These are phyloP conservation scores for Bisporella sp. DNA, from an alignment of 2,329 filamentous ascomycete genomes.

Conservation along the genomic window DNA sequence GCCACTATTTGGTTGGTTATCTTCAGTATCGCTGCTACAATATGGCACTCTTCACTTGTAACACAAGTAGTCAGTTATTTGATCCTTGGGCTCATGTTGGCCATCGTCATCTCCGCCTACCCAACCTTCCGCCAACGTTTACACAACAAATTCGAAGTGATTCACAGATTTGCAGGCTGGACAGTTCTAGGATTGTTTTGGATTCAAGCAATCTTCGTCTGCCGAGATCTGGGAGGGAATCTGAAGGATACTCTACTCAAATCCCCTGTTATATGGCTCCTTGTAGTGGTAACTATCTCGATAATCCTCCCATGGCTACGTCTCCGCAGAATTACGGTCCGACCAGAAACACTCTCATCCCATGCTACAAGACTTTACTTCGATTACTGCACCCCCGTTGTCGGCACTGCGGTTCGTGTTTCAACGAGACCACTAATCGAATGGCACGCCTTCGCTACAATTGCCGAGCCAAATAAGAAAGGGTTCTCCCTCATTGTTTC, in stretches of 20 bases:
- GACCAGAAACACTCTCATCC: slow-evolving; percentile 58
- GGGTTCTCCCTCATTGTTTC: slow-evolving; percentile 66
- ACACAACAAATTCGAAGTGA: slow-evolving; percentile 65
- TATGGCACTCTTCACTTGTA: slow-evolving; percentile 34
- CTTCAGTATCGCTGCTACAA: slow-evolving; percentile 29
- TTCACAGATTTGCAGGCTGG: slow-evolving; percentile 72
- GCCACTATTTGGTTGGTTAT: slow-evolving; percentile 40
- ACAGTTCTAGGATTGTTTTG: slow-evolving; percentile 58
- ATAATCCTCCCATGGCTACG: slow-evolving; percentile 68
- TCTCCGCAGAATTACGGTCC: slow-evolving; percentile 60
- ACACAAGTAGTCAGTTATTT: slow-evolving; percentile 44
- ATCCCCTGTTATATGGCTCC: slow-evolving; percentile 58
- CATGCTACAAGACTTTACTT: slow-evolving; percentile 70
- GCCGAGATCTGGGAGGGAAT: slow-evolving; percentile 30
- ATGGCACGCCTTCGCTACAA: slow-evolving; percentile 72
- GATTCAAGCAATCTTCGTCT: slow-evolving; percentile 50
- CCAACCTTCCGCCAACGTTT: slow-evolving; percentile 53
- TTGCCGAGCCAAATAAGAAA: slow-evolving; percentile 48
- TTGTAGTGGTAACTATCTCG: slow-evolving; percentile 55
- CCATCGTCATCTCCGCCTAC: slow-evolving; percentile 56
- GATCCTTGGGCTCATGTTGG: slow-evolving; percentile 48
- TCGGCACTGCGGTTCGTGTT: slow-evolving; percentile 51
- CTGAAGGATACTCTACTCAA: slow-evolving; percentile 32
- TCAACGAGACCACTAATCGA: slow-evolving; percentile 58
- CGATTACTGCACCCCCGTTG: slow-evolving; percentile 51